These are phyloP conservation scores for Kondoa malvinella DNA, from an alignment of 768 basidiomycete genomes.

Conservation along the genomic window DNA sequence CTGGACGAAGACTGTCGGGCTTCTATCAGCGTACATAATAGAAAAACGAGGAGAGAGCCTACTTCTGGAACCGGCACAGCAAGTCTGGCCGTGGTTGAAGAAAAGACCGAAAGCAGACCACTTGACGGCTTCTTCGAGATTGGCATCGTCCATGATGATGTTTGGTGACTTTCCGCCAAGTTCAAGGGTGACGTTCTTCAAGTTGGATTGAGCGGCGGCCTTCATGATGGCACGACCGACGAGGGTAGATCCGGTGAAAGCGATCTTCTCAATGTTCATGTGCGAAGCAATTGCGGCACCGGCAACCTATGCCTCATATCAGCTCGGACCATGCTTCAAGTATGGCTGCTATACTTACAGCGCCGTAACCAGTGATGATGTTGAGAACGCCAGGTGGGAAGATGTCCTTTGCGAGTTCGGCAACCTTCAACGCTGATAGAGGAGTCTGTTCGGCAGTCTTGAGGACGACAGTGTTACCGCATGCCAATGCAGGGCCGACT, in stretches of 20 bases:
- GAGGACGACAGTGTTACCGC: slow-evolving; percentile 58
- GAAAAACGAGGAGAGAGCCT: neutral
- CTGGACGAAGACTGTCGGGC: slow-evolving; percentile 32
- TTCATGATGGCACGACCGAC: slow-evolving; percentile 65
- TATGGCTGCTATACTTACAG: slow-evolving; percentile 54
- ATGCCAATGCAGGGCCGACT: slow-evolving; percentile 56
- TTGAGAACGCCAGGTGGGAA: slow-evolving; percentile 46
- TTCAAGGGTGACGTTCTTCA: slow-evolving; percentile 71
- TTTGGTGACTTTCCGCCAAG: slow-evolving; percentile 35
- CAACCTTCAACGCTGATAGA: slow-evolving; percentile 25
- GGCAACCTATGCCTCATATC: slow-evolving; percentile 30
- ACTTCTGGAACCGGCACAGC: slow-evolving; percentile 50
- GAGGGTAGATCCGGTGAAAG: slow-evolving; percentile 71
- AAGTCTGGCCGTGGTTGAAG: slow-evolving; percentile 37
- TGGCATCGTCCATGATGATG: slow-evolving; percentile 15
- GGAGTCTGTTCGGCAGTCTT: slow-evolving; percentile 46
- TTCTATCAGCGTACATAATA: neutral
- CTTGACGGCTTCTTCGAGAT: slow-evolving; percentile 26
- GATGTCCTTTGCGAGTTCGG: slow-evolving; percentile 45
- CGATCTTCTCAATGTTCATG: slow-evolving; percentile 34
- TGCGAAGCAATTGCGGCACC: neutral
- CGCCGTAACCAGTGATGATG: slow-evolving; percentile 54
- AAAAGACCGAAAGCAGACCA: slow-evolving; percentile 50
- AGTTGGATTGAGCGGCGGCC: slow-evolving; percentile 58
- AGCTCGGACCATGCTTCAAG: slow-evolving; percentile 38